phyloP scores from a whole-genome alignment of 345 rosid species.

The Turnera subulata region DNA sequence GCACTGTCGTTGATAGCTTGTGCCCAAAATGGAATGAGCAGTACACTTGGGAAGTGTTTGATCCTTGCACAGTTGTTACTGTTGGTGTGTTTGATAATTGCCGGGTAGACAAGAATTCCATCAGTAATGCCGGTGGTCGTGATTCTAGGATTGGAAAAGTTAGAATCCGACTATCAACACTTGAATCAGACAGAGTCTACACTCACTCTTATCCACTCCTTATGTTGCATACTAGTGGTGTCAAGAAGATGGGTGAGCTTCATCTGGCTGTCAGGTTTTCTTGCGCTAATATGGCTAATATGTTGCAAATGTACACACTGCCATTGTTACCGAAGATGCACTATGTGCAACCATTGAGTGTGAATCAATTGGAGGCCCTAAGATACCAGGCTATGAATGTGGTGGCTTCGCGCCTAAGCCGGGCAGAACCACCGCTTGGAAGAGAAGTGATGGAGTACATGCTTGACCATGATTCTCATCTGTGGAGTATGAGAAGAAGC shows the following conservation, averaged over 20 bases:
- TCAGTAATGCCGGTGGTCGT: conserved; percentile 23
- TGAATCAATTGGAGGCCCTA: conserved; percentile 49
- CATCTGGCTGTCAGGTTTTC: conserved; percentile 69
- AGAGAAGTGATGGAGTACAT: conserved; percentile 72
- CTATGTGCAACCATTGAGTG: conserved; percentile 53
- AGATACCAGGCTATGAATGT: conserved; percentile 63
- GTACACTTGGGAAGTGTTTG: conserved; percentile 67
- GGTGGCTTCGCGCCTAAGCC: conserved; percentile 46
- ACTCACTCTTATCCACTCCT: conserved; percentile 73
- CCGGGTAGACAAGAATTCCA: conserved; percentile 30
- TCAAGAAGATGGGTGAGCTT: conserved; percentile 75
- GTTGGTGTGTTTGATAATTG: conserved; percentile 61
- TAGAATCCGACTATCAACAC: conserved; percentile 58
- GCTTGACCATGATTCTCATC: conserved; percentile 70
- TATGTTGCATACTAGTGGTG: conserved; percentile 52
- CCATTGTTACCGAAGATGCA: conserved; percentile 74
- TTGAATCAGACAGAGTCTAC: conserved; percentile 57
- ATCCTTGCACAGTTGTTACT: conserved; percentile 69
- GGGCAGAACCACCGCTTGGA: conserved; percentile 67
- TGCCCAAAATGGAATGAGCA: conserved; percentile 79
- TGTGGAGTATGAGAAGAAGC: conserved; percentile 88
- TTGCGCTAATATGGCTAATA: conserved; percentile 49
- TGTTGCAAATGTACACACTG: conserved; percentile 53
- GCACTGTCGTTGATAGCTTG: conserved; percentile 56
- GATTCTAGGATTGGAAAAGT: conserved; percentile 66